These are phyloP conservation scores for Oryza rufipogon DNA, from an alignment of 176 grass and related monocot genomes.

Conservation along the genomic window DNA sequence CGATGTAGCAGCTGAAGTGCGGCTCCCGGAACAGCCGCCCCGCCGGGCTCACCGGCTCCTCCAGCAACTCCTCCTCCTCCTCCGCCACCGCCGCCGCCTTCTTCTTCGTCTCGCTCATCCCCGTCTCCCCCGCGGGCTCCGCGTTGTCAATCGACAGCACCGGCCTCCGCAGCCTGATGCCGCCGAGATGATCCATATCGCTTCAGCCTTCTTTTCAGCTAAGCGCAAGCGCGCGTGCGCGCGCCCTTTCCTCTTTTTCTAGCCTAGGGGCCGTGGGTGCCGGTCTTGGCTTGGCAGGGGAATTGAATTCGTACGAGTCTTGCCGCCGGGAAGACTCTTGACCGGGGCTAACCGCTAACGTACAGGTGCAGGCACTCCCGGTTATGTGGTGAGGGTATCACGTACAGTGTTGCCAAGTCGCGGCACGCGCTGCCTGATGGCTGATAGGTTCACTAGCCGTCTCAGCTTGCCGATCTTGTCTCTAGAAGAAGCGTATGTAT, in stretches of 20 bases:
- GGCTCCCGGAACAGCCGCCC: conserved; percentile 71
- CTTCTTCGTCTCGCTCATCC: neutral
- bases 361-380: neutral
- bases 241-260: neutral
- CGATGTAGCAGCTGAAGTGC: conserved; percentile 65
- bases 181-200: conserved; percentile 37
- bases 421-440: too few relatives aligned
- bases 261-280: neutral
- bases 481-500: too few relatives aligned
- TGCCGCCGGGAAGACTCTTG: neutral
- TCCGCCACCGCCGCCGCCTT: neutral
- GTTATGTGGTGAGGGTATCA: neutral
- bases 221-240: neutral
- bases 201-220: neutral
- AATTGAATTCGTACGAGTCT: neutral
- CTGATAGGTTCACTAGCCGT: too few relatives aligned
- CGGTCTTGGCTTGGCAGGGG: neutral
- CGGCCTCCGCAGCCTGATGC: conserved; percentile 40
- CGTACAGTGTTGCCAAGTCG: neutral
- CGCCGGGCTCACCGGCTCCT: conserved; percentile 73
- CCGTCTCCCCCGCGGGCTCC: neutral
- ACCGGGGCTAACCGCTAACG: neutral
- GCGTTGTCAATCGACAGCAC: conserved; percentile 27
- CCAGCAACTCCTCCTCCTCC: neutral
- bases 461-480: too few relatives aligned